Conservation (phyloP, 225 moss, liverwort and hornwort genomes). For the Straminergon stramineum region DNA sequence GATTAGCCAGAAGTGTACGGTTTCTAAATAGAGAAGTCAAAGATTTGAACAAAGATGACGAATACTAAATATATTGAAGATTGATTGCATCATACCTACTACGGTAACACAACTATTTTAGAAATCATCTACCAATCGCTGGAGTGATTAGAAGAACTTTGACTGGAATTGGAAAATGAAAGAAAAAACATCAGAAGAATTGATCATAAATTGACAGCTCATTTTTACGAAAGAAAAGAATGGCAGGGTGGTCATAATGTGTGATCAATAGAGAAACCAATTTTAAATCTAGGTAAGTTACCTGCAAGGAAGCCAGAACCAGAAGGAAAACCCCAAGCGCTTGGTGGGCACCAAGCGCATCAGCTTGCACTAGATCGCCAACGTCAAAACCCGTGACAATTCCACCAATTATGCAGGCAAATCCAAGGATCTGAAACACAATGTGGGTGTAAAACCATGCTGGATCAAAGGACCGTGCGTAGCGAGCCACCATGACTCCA, state of each 20-base stretch:
- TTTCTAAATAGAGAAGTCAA: not conserved
- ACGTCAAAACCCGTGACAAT: conserved; percentile 26
- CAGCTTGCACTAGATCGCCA: not conserved
- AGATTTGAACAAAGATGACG: not conserved
- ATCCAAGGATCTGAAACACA: conserved; percentile 42
- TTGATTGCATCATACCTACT: not conserved
- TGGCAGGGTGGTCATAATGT: not conserved
- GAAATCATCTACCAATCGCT: not conserved
- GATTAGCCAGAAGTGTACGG: not conserved
- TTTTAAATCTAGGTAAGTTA: not conserved
- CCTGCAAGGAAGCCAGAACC: conserved; percentile 46
- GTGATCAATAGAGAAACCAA: not conserved
- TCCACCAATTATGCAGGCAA: conserved; percentile 31
- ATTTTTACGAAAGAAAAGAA: not conserved
- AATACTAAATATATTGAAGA: not conserved
- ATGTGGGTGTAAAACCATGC: conserved; percentile 63
- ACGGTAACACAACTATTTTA: not conserved
- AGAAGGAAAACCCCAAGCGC: conserved; percentile 41
- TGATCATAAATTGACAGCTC: not conserved
- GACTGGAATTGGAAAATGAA: not conserved
- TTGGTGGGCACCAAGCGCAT: conserved; percentile 8
- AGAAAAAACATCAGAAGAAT: not conserved
- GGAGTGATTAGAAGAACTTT: not conserved
- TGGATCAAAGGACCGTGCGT: conserved; percentile 51
- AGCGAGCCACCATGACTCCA: conserved; percentile 66